Evolutionary conservation across 805 yeast species (phyloP), one percentile per base, ranked within the genome.

Genomic region (Myxozyma geophila): DNA sequence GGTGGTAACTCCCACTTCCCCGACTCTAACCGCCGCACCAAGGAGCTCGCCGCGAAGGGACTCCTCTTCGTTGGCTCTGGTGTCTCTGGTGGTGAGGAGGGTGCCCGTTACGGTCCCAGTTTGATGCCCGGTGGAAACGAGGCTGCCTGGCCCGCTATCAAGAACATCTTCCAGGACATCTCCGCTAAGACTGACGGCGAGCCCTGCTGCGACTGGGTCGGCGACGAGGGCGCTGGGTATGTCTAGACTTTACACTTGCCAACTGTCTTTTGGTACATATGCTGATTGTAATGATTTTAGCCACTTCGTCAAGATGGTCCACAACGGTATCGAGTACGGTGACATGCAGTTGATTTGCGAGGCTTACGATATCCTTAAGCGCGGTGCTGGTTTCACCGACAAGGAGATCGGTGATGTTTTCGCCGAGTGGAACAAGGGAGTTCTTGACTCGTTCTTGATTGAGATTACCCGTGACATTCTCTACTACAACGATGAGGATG

Each of bases 1-100:
- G 99, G 99, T 83, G 99, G 99, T 84, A 93, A 93, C 91, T 95
- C 98, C 52, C 97, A 93, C 81, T 93, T 88, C 95, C 97, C 97
- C 79, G 99, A 93, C 82, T 79, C 97, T 67, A 92, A 92, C 89
- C 92, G 98, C 83, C 90, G 99, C 81, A 91, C 81, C 83, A 93
- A 84, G 64, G 96, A 92, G 77, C 85, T 93, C 78, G 86, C 88
- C 79, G 82, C 80, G 62, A 87, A 93, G 84, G 98, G 96, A 50
- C 87, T 92, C 76, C 81, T 85, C 70, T 95, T 91, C 73, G 98
- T 93, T 70, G 99, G 99, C 75, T 92, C 97, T 68, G 99, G 99
- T 89, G 98, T 95, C 70, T 93, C 98, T 73, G 99, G 99, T 81
- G 99, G 99, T 84, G 99, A 93, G 82, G 99, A 93, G 80, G 99